A percentile compares a stretch with the other conserved stretches of the same genome.
Evolutionary conservation across 805 yeast species (phyloP).

Genomic region (Nakazawaea holstii): DNA sequence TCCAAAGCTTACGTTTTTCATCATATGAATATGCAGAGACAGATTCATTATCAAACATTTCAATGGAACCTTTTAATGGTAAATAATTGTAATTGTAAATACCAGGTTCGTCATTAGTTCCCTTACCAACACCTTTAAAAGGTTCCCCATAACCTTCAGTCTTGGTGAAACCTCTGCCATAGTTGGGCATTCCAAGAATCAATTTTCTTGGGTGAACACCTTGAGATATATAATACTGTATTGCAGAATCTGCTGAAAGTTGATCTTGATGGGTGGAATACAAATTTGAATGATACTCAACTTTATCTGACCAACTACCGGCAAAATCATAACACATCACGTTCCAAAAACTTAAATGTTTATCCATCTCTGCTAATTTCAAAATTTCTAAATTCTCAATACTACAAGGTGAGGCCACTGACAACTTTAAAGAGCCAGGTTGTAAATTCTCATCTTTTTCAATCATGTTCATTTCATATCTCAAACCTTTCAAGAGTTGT

Average conservation of each 20-base stretch:
- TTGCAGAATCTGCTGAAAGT: constrained; percentile 43
- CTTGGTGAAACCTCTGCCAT: constrained; percentile 45
- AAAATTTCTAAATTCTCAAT: constrained; percentile 36
- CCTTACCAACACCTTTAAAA: constrained; percentile 28
- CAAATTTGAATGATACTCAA: constrained; percentile 71
- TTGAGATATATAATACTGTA: constrained; percentile 32
- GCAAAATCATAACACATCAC: constrained; percentile 88
- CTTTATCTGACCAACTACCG: constrained; percentile 65
- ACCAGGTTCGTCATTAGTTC: constrained; percentile 42
- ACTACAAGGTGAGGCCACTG: constrained; percentile 77
- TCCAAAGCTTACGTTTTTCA: constrained; percentile 28
- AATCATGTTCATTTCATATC: constrained; percentile 31
- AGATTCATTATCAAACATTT: constrained; percentile 43
- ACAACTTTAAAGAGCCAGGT: constrained; percentile 35
- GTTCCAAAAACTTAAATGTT: constrained; percentile 65
- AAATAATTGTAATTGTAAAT: constrained; percentile 52
- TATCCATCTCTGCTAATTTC: constrained; percentile 49
- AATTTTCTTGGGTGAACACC: constrained; percentile 49
- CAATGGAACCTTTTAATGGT: constrained; percentile 39
- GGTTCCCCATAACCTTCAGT: constrained; percentile 35
- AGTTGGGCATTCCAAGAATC: constrained; percentile 81
- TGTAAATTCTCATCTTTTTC: constrained; percentile 23
- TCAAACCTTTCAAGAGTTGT: constrained; percentile 34
- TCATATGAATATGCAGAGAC: constrained; percentile 54
- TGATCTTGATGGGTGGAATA: constrained; percentile 22